Evolutionary conservation across 2,329 filamentous ascomycete genomes (phyloP).

Genomic region (Coleophoma eucalyptorum): DNA sequence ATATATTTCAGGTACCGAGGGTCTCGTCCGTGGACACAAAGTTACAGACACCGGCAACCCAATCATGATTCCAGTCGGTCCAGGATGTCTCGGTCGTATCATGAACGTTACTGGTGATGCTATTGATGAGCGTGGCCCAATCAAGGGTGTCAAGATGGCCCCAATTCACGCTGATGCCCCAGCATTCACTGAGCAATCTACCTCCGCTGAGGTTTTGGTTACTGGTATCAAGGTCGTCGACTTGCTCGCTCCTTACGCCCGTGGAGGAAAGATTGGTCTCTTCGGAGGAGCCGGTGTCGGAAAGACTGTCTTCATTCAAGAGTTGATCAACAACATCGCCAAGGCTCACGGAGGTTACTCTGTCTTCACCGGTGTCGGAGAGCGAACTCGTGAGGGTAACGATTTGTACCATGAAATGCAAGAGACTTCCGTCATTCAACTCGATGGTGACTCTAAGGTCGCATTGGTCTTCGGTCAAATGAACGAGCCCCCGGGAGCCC

Average conservation of each 20-base stretch:
- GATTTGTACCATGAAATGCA: conserved; percentile 99
- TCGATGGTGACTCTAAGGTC: conserved; percentile 99
- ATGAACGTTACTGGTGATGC: conserved; percentile 99
- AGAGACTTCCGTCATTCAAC: conserved; percentile 98
- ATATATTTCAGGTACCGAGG: conserved; percentile 77
- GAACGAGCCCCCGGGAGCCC: conserved; percentile 99
- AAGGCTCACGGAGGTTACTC: conserved; percentile 99
- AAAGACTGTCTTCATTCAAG: conserved; percentile 99
- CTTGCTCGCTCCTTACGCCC: conserved; percentile 95
- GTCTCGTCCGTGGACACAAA: conserved; percentile 90
- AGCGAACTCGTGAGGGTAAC: conserved; percentile 99
- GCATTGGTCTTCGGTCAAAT: conserved; percentile 99
- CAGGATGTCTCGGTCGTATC: conserved; percentile 93
- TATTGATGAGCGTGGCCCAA: conserved; percentile 98
- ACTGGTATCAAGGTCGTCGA: conserved; percentile 99
- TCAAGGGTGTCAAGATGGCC: conserved; percentile 83
- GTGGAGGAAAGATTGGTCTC: conserved; percentile 99
- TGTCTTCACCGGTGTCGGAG: conserved; percentile 99
- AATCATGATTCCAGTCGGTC: conserved; percentile 95
- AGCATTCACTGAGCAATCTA: conserved; percentile 92
- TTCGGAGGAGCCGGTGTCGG: conserved; percentile 99
- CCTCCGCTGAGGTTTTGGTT: conserved; percentile 90
- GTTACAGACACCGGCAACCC: conserved; percentile 86
- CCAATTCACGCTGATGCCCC: conserved; percentile 96
- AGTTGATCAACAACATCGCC: conserved; percentile 99